Percentiles rank a stretch among this genome's conserved stretches.
phyloP scores from a whole-genome alignment of 106 monocot species.

The Phalaenopsis equestris region DNA sequence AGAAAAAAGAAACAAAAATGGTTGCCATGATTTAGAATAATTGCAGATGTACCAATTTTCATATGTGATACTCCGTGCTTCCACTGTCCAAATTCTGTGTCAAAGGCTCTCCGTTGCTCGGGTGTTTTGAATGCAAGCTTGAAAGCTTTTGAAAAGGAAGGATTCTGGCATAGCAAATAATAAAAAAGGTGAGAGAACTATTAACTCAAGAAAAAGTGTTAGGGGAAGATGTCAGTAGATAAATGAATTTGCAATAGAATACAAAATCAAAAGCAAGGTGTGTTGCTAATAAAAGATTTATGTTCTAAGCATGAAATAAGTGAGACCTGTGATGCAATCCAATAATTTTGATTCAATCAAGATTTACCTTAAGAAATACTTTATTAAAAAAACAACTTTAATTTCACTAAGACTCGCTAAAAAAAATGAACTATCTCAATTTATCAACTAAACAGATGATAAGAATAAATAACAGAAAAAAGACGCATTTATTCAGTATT shows the following conservation, averaged over 20 bases:
- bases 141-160: constrained; percentile 41
- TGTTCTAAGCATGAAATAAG: background rate
- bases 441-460: background rate
- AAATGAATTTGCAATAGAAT: background rate
- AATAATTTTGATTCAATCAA: too few species aligned
- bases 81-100: constrained; percentile 36
- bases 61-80: constrained; percentile 19
- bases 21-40: constrained; percentile 1
- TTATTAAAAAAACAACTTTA: background rate
- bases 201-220: background rate
- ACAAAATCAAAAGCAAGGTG: background rate
- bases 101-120: constrained; percentile 36
- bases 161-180: constrained; percentile 25
- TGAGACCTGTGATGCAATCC: too few species aligned
- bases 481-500: background rate
- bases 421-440: background rate
- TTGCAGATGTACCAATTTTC: constrained; percentile 22
- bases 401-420: background rate
- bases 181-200: constrained; percentile 9
- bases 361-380: background rate
- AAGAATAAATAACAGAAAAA: background rate
- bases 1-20: background rate
- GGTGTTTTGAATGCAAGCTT: constrained; percentile 43
- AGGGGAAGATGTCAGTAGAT: background rate
- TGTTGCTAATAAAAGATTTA: background rate